phyloP scores from a whole-genome alignment of 768 basidiomycete species.

The Lanmaoa rubissima region DNA sequence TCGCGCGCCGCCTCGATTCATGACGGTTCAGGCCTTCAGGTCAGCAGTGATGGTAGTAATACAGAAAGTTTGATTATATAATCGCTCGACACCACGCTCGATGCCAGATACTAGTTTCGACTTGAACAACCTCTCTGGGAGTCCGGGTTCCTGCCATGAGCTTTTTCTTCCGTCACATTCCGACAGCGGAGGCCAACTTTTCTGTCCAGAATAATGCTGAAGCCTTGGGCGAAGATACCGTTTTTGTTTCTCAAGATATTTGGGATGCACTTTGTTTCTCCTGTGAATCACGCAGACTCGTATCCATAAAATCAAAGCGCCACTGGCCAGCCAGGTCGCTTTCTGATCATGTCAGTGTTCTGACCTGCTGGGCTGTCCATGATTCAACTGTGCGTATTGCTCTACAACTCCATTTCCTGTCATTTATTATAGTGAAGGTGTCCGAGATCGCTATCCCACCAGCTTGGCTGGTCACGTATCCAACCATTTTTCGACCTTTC shows the following conservation, averaged over 20 bases:
- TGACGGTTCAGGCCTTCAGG: constrained; percentile 15
- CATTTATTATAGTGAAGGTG: constrained; percentile 32
- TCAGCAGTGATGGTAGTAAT: no score
- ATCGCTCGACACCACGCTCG: neutral
- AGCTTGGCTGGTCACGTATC: constrained; percentile 38
- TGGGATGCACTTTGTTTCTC: constrained; percentile 31
- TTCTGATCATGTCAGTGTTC: constrained; percentile 1
- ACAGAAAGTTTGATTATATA: constrained; percentile 21
- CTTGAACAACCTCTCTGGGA: neutral
- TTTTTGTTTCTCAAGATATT: constrained; percentile 32
- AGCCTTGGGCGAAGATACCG: constrained; percentile 21
- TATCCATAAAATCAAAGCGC: constrained; percentile 27
- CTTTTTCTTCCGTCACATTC: constrained; percentile 33
- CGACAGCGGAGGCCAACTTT: constrained; percentile 29
- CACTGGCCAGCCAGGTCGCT: neutral
- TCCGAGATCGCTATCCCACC: constrained; percentile 38
- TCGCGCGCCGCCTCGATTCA: constrained; percentile 55
- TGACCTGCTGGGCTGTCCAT: constrained; percentile 36
- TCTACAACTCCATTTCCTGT: neutral
- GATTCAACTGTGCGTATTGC: constrained; percentile 39
- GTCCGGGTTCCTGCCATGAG: constrained; percentile 28
- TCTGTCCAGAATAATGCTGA: constrained; percentile 14
- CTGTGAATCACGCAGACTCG: constrained; percentile 7
- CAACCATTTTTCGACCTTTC: constrained; percentile 35
- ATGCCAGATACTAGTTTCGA: neutral